Base-by-base conservation (phyloP, 768 basidiomycete genomes). In the Amanita polypyramis region DNA sequence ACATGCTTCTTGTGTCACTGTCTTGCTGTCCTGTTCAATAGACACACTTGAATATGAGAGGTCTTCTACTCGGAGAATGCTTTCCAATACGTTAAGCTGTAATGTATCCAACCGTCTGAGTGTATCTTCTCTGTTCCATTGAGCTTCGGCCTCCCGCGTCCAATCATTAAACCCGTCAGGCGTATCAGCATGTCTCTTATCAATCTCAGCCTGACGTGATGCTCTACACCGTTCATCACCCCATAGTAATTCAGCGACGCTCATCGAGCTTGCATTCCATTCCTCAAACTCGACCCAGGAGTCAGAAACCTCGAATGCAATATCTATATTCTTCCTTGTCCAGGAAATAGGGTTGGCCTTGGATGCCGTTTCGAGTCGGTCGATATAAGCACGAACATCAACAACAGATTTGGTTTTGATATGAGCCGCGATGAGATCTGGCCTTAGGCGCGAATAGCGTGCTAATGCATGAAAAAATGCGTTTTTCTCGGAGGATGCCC, bases 381-480 rank as follows among this genome's bases (percentile, higher is more conserved):
- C 69, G 52, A 92, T 62, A 56, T 88, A 91, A 21, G 72, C 62
- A 51, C 75, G 77, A 15, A 92, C 82, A 50, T 92, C 85, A 43
- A 74, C 62, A 7, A 75, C 68, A 11, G 69, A 76, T 64, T 84
- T 88, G 17, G 82, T 79, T 50, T 69, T 69, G n/a, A 91, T 66
- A 42, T 73, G 73, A 4, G 66, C 69, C 0, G 86, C 79, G 43
- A 93, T 82, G 40, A 91, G 72, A 61, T 92, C 90, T 0, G 87
- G 84, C 17, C 86, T 66, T 36, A 84, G 70, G 20, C 84, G 74
- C 15, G 88, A 91, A 62, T 85, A 66, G 1, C 79, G 60, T 21
- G 73, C 63, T 17, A 92, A 61, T 0, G 75, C 81, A 60, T 77
- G 82, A 60, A 90, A 92, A 64, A 92, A 87, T 0, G 58, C 53